These are phyloP conservation scores for Talaromyces sp. DNA, from an alignment of 2,329 filamentous ascomycete genomes.

Conservation along the genomic window DNA sequence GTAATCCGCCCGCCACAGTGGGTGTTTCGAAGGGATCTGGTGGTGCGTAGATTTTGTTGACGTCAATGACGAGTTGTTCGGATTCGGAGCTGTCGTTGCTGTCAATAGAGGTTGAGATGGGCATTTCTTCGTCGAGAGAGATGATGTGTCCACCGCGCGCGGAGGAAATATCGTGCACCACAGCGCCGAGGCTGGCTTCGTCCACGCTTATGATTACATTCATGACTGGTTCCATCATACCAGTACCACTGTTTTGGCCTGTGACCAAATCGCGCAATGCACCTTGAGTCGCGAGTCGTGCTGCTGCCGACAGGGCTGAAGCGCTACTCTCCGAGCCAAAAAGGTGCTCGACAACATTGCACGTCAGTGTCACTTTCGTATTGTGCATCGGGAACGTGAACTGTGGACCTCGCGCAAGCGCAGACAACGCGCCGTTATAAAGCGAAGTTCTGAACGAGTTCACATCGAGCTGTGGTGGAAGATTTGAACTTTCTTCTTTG, in stretches of 20 bases:
- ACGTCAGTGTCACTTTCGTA: slow-evolving; percentile 66
- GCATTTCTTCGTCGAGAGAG: slow-evolving; percentile 60
- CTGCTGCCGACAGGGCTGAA: slow-evolving; percentile 66
- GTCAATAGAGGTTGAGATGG: slow-evolving; percentile 31
- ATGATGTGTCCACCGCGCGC: slow-evolving; percentile 72
- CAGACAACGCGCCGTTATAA: slow-evolving; percentile 77
- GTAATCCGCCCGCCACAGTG: slow-evolving; percentile 21
- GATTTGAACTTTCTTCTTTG: slow-evolving; percentile 47
- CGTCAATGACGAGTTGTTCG: slow-evolving; percentile 58
- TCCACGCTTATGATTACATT: slow-evolving; percentile 81
- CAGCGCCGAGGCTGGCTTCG: slow-evolving; percentile 73
- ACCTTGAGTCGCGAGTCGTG: slow-evolving; percentile 65
- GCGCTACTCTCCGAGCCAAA: slow-evolving; percentile 67
- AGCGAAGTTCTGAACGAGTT: slow-evolving; percentile 56
- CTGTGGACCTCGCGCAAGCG: slow-evolving; percentile 78
- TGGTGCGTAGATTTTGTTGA: slow-evolving; percentile 77
- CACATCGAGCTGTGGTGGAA: slow-evolving; percentile 56
- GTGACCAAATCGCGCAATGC: slow-evolving; percentile 61
- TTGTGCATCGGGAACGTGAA: slow-evolving; percentile 77
- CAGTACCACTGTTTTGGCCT: slow-evolving; percentile 49
- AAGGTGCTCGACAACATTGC: slow-evolving; percentile 65
- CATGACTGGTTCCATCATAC: slow-evolving; percentile 92
- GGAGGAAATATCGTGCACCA: slow-evolving; percentile 78
- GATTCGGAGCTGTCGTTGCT: slow-evolving; percentile 22
- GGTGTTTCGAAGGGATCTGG: slow-evolving; percentile 69